Conservation (phyloP, 1,284 basidiomycete species). For the Apiotrichum siamense region DNA sequence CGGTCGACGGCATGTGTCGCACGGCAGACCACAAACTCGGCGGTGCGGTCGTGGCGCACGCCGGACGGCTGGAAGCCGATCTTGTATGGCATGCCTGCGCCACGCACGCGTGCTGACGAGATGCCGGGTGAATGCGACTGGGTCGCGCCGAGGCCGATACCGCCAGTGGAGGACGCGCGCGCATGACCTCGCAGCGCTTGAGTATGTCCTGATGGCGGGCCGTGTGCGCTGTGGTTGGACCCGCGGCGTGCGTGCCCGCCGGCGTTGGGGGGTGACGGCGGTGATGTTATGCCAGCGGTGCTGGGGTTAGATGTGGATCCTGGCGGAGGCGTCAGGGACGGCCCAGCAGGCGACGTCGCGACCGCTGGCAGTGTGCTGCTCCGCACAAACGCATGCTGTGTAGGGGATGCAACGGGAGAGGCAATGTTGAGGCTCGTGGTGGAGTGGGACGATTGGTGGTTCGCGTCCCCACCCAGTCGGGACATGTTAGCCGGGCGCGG, state of each 20-base stretch:
- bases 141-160: background rate
- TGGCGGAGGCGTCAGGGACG: background rate
- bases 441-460: background rate
- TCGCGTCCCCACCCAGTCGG: slow-evolving; percentile 1
- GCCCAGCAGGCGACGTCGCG: background rate
- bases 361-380: background rate
- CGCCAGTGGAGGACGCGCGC: background rate
- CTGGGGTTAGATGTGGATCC: background rate
- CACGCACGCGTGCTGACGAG: background rate
- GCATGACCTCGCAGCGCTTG: background rate
- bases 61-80: slow-evolving; percentile 77
- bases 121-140: background rate
- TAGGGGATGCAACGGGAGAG: background rate
- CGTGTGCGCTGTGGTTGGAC: background rate
- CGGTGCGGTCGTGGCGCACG: slow-evolving; percentile 63
- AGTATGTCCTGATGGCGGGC: background rate
- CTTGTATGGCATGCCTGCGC: slow-evolving; percentile 55
- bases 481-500: slow-evolving; percentile 30
- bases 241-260: background rate
- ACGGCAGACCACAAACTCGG: slow-evolving; percentile 64
- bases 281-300: background rate
- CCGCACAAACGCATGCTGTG: background rate
- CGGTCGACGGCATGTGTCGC: slow-evolving; percentile 56
- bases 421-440: background rate
- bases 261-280: background rate